Evolutionary conservation across 139 green algal genomes (phyloP).

Genomic region (Tetraselmis chui): DNA sequence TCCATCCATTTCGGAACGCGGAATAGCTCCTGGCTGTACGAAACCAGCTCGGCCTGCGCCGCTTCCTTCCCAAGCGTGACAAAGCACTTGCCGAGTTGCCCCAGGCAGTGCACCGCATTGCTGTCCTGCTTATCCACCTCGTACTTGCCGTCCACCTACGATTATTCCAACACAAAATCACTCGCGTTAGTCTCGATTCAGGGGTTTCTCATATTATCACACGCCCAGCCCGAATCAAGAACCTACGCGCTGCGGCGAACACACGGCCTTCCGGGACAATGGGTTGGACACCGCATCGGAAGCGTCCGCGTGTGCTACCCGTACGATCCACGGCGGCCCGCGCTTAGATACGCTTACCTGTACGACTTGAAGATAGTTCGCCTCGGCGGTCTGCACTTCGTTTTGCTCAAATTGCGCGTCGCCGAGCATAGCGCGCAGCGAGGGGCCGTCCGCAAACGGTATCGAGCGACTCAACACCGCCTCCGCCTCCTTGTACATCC

Average conservation of each 20-base stretch:
- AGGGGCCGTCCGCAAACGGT: not conserved
- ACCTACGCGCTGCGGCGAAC: too few species aligned
- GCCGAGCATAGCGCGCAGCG: slow-evolving; percentile 5
- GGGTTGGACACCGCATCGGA: too few species aligned
- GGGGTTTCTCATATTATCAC: too few species aligned
- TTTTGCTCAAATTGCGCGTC: slow-evolving; percentile 15
- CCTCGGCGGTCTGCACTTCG: not conserved
- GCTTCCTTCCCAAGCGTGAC: not conserved
- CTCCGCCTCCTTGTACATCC: slow-evolving; percentile 8
- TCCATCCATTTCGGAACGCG: not conserved
- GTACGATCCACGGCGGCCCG: too few species aligned
- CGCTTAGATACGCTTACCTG: too few species aligned
- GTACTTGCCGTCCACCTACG: not conserved
- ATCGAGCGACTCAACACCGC: not conserved
- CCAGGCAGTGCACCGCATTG: not conserved
- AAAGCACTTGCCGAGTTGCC: not conserved
- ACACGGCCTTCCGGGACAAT: too few species aligned
- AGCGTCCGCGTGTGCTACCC: too few species aligned
- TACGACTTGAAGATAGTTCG: not conserved
- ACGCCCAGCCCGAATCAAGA: too few species aligned
- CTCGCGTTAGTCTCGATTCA: too few species aligned
- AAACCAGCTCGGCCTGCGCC: not conserved
- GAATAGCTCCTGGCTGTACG: not conserved
- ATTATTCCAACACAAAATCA: too few species aligned
- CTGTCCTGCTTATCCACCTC: not conserved